Evolutionary conservation across 257 asterid species (phyloP), one percentile per base, ranked within the genome.

Genomic region (Nicotiana attenuata): DNA sequence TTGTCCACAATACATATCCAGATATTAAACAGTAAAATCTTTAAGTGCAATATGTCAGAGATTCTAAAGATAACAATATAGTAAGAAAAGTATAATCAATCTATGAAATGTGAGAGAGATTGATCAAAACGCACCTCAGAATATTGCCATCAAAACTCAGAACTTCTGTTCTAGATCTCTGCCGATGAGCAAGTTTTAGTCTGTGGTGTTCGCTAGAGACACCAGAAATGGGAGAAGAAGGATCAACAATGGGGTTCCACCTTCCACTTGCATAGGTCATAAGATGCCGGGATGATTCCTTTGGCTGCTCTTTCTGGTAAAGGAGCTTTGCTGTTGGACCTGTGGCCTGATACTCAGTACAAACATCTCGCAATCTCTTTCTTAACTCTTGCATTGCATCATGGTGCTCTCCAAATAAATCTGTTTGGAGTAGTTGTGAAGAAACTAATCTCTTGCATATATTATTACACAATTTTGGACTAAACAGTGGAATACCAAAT

Each of bases 201-300:
- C 97, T 90, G 83, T 93, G 99, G 85, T 91, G 91, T 86, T 93
- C 99, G 83, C 93, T 89, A 80, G 76, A 89, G 89, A 94, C 95
- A 81, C 97, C 99, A 64, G 98, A 90, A 65, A 96, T 96, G 65
- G 99, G 99, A 86, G 99, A 96, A 83, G 99, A 96, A 84, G 98
- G 98, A 88, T 94, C 99, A 29, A 89, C 88, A 55, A 86, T 92
- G 16, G 99, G 98, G 82, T 93, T 96, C 99, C 99, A 96, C 89
- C 91, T 91, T 83, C 99, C 98, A 87, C 99, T 96, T 31, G 99
- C 99, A 94, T 96, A 96, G 86, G 89, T 93, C 94, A 93, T 90
- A 31, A 92, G 92, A 69, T 88, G 88, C 65, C 94, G 87, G 67
- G 97, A 84, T 83, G 89, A 83, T 65, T 80, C 88, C 90, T 91